phyloP scores from a whole-genome alignment of 306 rosid species.

The Begonia peltatifolia region DNA sequence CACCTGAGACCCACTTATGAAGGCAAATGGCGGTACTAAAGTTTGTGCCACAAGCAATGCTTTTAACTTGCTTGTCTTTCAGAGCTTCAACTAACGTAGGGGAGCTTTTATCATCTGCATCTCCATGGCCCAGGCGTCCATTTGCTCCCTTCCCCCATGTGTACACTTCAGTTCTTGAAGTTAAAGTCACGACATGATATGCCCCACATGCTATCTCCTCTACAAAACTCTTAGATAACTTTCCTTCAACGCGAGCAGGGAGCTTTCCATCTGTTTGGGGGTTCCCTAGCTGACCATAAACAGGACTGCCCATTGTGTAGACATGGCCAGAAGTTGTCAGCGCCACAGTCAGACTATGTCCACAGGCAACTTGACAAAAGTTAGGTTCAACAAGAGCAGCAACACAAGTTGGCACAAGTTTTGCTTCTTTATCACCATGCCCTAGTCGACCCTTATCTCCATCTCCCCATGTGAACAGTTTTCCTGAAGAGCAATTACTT shows the following conservation, averaged over 20 bases:
- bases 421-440: constrained; percentile 94
- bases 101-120: constrained; percentile 60
- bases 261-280: constrained; percentile 86
- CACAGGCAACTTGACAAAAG: constrained; percentile 89
- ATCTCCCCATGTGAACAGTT: constrained; percentile 99
- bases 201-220: constrained; percentile 99
- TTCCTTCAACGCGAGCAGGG: constrained; percentile 74
- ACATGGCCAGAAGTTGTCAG: constrained; percentile 83
- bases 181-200: constrained; percentile 89
- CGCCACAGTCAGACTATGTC: constrained; percentile 89
- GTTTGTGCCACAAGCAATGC: constrained; percentile 90
- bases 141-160: constrained; percentile 99
- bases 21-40: constrained; percentile 94
- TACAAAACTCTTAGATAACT: constrained; percentile 69
- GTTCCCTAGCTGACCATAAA: constrained; percentile 90
- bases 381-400: constrained; percentile 85
- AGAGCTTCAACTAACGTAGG: constrained; percentile 85
- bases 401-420: constrained; percentile 97
- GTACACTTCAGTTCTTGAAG: constrained; percentile 90
- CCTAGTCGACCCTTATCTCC: constrained; percentile 98
- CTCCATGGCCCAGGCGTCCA: constrained; percentile 98
- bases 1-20: constrained; percentile 99
- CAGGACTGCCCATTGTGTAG: constrained; percentile 94
- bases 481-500: constrained; percentile 88
- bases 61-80: constrained; percentile 89